A percentile compares a stretch with the other conserved stretches of the same genome.
These are phyloP conservation scores for Bipolaris bicolor DNA, from an alignment of 2,329 filamentous ascomycete species.

Conservation along the genomic window DNA sequence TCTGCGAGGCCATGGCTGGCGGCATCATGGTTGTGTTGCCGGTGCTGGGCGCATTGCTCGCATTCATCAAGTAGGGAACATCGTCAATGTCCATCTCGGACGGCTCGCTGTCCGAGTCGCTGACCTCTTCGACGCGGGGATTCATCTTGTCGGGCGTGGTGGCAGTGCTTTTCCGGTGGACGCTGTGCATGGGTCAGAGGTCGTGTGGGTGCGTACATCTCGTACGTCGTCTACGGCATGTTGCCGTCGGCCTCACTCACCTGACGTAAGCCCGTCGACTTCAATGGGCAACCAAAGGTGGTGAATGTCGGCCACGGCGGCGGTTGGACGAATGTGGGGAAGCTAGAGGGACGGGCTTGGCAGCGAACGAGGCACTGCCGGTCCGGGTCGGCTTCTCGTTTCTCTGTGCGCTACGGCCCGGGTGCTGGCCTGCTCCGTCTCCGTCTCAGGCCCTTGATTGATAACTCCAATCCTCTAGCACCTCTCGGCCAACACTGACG, in stretches of 20 bases:
- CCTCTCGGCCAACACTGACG: slow-evolving; percentile 5
- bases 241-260: slow-evolving; percentile 1
- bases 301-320: slow-evolving; percentile 5
- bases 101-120: slow-evolving; percentile 73
- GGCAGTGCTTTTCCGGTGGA: neutral
- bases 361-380: slow-evolving; percentile 7
- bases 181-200: slow-evolving; percentile 44
- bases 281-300: neutral
- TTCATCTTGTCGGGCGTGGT: slow-evolving; percentile 49
- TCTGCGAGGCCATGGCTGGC: slow-evolving; percentile 37
- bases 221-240: no score
- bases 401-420: slow-evolving; percentile 8
- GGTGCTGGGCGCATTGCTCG: slow-evolving; percentile 41
- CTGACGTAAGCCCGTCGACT: slow-evolving; percentile 3
- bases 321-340: slow-evolving; percentile 8
- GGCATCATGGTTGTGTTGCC: slow-evolving; percentile 13
- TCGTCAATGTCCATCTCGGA: slow-evolving; percentile 81
- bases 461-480: slow-evolving; percentile 3
- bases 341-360: slow-evolving; percentile 19
- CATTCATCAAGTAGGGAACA: slow-evolving; percentile 65
- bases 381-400: slow-evolving; percentile 6
- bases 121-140: slow-evolving; percentile 90
- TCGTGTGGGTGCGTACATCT: neutral
- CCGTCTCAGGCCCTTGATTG: slow-evolving; percentile 1
- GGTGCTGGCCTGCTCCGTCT: slow-evolving; percentile 1